Base-by-base conservation (phyloP, 2,329 filamentous ascomycete species). In the Pseudogymnoascus sp. region DNA sequence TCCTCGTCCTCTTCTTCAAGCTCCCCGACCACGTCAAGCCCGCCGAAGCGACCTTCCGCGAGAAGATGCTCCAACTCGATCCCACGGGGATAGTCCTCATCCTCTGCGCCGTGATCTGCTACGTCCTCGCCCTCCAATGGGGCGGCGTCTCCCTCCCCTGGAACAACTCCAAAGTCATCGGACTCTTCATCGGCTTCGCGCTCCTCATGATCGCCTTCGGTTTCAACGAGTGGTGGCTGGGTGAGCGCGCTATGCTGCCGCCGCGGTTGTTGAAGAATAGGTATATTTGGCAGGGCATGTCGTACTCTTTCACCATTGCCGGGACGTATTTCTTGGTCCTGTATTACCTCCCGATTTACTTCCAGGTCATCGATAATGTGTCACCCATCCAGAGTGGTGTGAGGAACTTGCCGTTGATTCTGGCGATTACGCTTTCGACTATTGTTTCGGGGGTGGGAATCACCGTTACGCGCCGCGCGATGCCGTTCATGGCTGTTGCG, bases 331-430 rank as follows among this genome's bases (percentile, higher is more conserved):
- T 82, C 64, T 67, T 80, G 1, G 71, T 77, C 1, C 70, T 80
- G 3, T 80, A 78, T 71, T 80, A 79, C 65, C 71, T 82, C 4
- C 79, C 80, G 1, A 74, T 82, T 64, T 82, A 80, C 74, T 81
- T 83, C 70, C 78, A 83, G 71, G 75, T 76, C 33, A 74, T 82
- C 65, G 76, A 75, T 64, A 74, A 73, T 12, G 73, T 74, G 40
- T 72, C 69, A 10, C 74, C 77, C 1, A 74, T 74, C 10, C 66
- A 72, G 14, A 72, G 70, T 1, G 77, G 76, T 1, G 73, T 80
- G 11, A 71, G 73, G 21, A 77, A 76, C 61, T 70, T 81, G 12
- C 76, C 79, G 2, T 70, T 76, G 5, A 75, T 79, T 63, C 73
- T 79, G n/a, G 72, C 77, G 3, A 73, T 81, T 31, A 77, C 77